These are phyloP conservation scores for Pyrenochaeta sp. DNA, from an alignment of 2,329 filamentous ascomycete species.

Conservation along the genomic window DNA sequence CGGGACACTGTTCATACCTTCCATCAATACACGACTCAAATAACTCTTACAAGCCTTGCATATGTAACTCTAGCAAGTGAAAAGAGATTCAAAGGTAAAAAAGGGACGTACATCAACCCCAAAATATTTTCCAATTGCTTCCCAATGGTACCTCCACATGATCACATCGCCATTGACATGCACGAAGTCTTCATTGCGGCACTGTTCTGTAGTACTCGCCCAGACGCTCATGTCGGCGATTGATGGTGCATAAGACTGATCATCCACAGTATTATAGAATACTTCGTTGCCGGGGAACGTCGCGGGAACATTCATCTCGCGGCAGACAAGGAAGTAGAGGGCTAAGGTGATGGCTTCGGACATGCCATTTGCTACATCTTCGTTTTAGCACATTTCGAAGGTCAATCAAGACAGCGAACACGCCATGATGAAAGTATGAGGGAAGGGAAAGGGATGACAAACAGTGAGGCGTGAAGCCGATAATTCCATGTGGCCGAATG, in stretches of 20 bases:
- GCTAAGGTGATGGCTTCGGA: constrained; percentile 3
- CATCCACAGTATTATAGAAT: constrained; percentile 4
- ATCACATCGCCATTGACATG: constrained; percentile 6
- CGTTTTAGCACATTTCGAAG: not conserved
- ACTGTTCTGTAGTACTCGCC: constrained; percentile 1
- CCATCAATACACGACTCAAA: not conserved
- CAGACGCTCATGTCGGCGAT: constrained; percentile 3
- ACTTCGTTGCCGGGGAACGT: constrained; percentile 3
- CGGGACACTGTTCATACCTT: not conserved
- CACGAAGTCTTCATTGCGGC: constrained; percentile 3
- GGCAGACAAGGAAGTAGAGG: constrained; percentile 1
- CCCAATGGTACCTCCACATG: not conserved
- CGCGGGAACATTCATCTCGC: not conserved
- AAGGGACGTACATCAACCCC: not conserved
- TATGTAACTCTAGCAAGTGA: not conserved
- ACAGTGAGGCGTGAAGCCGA: constrained; percentile 4
- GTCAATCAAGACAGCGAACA: not conserved
- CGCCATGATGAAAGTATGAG: not conserved
- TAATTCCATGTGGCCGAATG: constrained; percentile 2
- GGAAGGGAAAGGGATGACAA: not conserved
- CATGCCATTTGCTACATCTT: constrained; percentile 2
- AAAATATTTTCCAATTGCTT: not conserved
- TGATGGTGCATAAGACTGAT: not conserved
- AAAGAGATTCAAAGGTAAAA: not conserved
- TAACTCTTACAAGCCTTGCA: not conserved